Conservation (phyloP, 2,329 filamentous ascomycete species). For the Dactylellina parvicollis region DNA sequence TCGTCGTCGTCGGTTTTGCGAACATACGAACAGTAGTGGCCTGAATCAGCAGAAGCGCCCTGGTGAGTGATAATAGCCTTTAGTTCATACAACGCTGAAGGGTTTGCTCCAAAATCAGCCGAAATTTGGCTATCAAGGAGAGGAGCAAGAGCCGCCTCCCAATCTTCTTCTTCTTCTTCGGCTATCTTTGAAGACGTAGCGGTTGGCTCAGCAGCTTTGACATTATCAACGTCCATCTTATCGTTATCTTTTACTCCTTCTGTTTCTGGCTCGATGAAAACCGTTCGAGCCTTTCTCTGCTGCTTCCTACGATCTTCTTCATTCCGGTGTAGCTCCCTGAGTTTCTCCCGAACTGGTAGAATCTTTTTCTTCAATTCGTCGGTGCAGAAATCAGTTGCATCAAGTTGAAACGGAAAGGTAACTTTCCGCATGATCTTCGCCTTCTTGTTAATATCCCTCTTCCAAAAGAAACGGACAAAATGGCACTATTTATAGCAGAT, state of each 20-base stretch:
- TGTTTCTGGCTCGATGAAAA: constrained; percentile 64
- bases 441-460: constrained; percentile 93
- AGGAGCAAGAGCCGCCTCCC: constrained; percentile 81
- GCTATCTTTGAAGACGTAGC: constrained; percentile 61
- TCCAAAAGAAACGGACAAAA: constrained; percentile 98
- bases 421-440: constrained; percentile 99
- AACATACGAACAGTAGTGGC: constrained; percentile 97
- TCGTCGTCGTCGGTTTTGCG: constrained; percentile 85
- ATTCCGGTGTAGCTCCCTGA: constrained; percentile 93
- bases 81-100: constrained; percentile 93
- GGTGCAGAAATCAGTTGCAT: constrained; percentile 93
- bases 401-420: constrained; percentile 91
- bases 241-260: constrained; percentile 66
- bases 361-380: constrained; percentile 84
- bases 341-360: constrained; percentile 92
- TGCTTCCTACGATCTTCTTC: constrained; percentile 73
- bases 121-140: constrained; percentile 79
- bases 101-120: constrained; percentile 84
- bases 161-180: constrained; percentile 73
- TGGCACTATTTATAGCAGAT: constrained; percentile 64
- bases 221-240: constrained; percentile 65
- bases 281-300: constrained; percentile 35
- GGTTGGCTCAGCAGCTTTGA: constrained; percentile 61
- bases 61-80: constrained; percentile 95
- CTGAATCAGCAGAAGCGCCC: constrained; percentile 93